phyloP scores from a whole-genome alignment of 2,329 filamentous ascomycete species.

The Nigrospora sphaerica region DNA sequence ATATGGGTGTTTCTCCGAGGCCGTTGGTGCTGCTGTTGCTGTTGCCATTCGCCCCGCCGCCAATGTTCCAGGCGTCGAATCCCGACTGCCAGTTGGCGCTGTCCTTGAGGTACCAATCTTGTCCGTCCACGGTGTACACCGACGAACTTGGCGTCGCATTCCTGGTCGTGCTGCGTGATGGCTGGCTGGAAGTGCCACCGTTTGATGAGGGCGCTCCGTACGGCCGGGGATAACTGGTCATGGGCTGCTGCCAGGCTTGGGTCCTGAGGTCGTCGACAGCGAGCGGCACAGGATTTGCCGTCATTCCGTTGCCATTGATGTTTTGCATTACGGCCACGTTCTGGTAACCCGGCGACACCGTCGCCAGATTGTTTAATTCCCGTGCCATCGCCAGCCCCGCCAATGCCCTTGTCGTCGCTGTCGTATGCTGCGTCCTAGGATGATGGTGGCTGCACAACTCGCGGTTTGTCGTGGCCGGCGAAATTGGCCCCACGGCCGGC shows the following conservation, averaged over 20 bases:
- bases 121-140: slow-evolving; percentile 37
- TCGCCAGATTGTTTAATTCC: slow-evolving; percentile 11
- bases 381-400: slow-evolving; percentile 13
- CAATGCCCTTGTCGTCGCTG: slow-evolving; percentile 8
- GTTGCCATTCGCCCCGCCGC: slow-evolving; percentile 2
- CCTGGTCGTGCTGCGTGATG: slow-evolving; percentile 13
- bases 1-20: slow-evolving; percentile 22
- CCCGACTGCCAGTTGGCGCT: slow-evolving; percentile 51
- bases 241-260: slow-evolving; percentile 16
- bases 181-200: slow-evolving; percentile 9
- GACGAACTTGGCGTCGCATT: slow-evolving; percentile 21
- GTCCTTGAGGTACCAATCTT: slow-evolving; percentile 52
- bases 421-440: too few relatives aligned
- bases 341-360: slow-evolving; percentile 15
- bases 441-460: not conserved
- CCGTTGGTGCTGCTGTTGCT: slow-evolving; percentile 13
- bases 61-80: slow-evolving; percentile 45
- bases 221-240: slow-evolving; percentile 18
- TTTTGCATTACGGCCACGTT: slow-evolving; percentile 7
- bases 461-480: slow-evolving; percentile 17
- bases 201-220: slow-evolving; percentile 13
- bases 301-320: slow-evolving; percentile 10
- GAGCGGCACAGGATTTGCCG: slow-evolving; percentile 13
- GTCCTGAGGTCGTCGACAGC: slow-evolving; percentile 10
- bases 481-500: slow-evolving; percentile 5